Base-by-base conservation (phyloP, 225 moss, liverwort and hornwort species). In the Marchantia polymorpha region DNA sequence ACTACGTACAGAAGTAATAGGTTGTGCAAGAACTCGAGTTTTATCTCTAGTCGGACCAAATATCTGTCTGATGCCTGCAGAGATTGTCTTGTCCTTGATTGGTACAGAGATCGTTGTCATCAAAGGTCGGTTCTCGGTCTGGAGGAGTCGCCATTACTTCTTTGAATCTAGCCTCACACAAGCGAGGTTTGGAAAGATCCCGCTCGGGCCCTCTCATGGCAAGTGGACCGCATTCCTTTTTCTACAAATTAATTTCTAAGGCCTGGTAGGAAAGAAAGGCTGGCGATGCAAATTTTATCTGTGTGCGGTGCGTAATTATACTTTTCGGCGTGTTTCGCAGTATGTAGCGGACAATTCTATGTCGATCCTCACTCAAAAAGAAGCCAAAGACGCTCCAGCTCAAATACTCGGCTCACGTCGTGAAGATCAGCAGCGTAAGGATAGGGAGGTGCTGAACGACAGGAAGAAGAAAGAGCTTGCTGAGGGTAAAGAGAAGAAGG, bases 401-500 rank as follows among this genome's bases (percentile, higher is more conserved):
- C 89, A 89, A 59, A 77, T 77, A 50, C 79, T 80, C 79, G 79
- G 75, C 22, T 81, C 87, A 52, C 89, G 88, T 52, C 88, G 94
- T 74, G 92, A 92, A 64, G 93, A 95, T 64, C 81, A 81, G 78
- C 93, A 91, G 80, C 91, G 93, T 16, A 93, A 85, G 76, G 92
- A 93, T 39, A 86, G 93, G 74, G 95, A 93, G 71, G 52, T 72
- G 64, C 76, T 85, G 52, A 91, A 87, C 47, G 93, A 95, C 68
- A 90, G 91, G 82, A 95, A 86, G 80, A 89, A 89, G 79, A 95
- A 93, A 81, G 95, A 92, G 72, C 29, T 77, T 48, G 77, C 52
- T 25, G 95, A 93, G 79, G 91, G 81, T 31, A 95, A 92, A 75
- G 94, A 95, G 72, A 95, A 90, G 83, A 95, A 90, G 70, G 74